phyloP scores from a whole-genome alignment of 768 basidiomycete species.

The Phaffia australis region DNA sequence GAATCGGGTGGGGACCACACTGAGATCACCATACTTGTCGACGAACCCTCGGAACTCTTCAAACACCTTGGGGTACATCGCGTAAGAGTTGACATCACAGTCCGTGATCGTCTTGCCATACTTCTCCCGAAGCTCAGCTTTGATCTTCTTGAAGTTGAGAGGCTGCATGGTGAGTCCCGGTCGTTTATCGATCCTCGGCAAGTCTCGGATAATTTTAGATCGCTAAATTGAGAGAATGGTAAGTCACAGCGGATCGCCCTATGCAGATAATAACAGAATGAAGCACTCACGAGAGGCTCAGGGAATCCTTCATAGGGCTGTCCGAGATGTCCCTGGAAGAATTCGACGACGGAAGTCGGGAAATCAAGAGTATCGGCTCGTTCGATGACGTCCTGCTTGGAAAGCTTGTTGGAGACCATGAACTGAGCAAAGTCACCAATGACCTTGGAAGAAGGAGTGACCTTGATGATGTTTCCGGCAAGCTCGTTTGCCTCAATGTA shows the following conservation, averaged over 20 bases:
- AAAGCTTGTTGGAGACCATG: slow-evolving; percentile 91
- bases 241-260: too few species aligned
- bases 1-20: slow-evolving; percentile 89
- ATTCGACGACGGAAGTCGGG: slow-evolving; percentile 74
- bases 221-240: not conserved
- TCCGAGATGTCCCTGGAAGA: slow-evolving; percentile 66
- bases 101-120: slow-evolving; percentile 93
- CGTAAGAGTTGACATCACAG: slow-evolving; percentile 83
- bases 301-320: slow-evolving; percentile 98
- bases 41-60: slow-evolving; percentile 93
- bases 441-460: slow-evolving; percentile 97
- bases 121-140: slow-evolving; percentile 78
- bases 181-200: slow-evolving; percentile 82
- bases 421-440: slow-evolving; percentile 99
- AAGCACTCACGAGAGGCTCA: slow-evolving; percentile 53
- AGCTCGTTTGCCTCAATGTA: slow-evolving; percentile 97
- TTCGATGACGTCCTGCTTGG: slow-evolving; percentile 72
- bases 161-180: slow-evolving; percentile 81
- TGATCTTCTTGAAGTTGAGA: slow-evolving; percentile 91
- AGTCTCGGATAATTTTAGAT: slow-evolving; percentile 45
- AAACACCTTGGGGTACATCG: slow-evolving; percentile 99
- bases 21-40: slow-evolving; percentile 89
- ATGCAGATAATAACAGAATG: not conserved
- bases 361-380: slow-evolving; percentile 88
- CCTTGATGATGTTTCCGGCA: slow-evolving; percentile 96